Evolutionary conservation across 1,284 basidiomycete species (phyloP).

Genomic region (Ceratobasidium sp.): DNA sequence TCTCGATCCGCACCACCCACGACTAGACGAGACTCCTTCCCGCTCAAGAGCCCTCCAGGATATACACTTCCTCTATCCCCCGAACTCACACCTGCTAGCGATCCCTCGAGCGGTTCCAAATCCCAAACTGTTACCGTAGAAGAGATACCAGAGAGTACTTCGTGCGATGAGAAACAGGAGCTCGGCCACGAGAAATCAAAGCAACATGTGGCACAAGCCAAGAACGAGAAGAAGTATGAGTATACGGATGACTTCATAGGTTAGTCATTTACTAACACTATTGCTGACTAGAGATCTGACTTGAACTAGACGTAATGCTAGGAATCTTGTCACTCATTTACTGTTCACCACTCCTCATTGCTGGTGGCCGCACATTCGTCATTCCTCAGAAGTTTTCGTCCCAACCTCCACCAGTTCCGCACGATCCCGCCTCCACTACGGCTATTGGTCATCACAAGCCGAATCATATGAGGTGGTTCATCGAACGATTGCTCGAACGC

Average conservation of each 20-base stretch:
- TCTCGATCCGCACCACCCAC: conserved; percentile 27
- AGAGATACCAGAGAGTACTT: conserved; percentile 4
- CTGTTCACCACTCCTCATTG: conserved; percentile 30
- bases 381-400: conserved; percentile 26
- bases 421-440: neutral
- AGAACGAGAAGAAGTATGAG: conserved; percentile 28
- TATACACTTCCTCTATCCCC: conserved; percentile 28
- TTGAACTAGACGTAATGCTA: conserved; percentile 17
- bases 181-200: conserved; percentile 16
- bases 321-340: conserved; percentile 34
- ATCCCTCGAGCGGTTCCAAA: conserved; percentile 5
- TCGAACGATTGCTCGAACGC: conserved; percentile 31
- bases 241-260: conserved; percentile 35
- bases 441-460: conserved; percentile 13
- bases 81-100: conserved; percentile 21
- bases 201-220: neutral
- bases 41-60: neutral
- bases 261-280: neutral
- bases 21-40: conserved; percentile 16
- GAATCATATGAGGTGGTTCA: conserved; percentile 33
- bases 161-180: conserved; percentile 4
- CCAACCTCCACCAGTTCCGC: conserved; percentile 10
- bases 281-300: conserved; percentile 1
- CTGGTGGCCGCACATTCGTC: conserved; percentile 32
- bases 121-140: conserved; percentile 10